Percentiles rank a stretch among this genome's conserved stretches.
These are phyloP conservation scores for Hura crepitans DNA, from an alignment of 441 rosid genomes.

Conservation along the genomic window DNA sequence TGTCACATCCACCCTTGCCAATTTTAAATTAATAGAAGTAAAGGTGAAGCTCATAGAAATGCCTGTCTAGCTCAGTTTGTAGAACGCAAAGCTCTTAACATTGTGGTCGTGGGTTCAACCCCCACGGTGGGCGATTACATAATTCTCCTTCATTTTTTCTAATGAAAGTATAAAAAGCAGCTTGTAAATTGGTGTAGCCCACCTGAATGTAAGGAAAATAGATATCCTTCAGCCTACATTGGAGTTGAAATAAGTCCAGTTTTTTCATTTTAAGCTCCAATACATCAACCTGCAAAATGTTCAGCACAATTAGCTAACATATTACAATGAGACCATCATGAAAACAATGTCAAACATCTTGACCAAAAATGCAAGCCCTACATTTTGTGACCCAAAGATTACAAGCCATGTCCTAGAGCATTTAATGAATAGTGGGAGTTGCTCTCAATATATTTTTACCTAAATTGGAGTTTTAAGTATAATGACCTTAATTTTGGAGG, in stretches of 20 bases:
- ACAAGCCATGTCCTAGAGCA: neutral
- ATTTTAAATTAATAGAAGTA: neutral
- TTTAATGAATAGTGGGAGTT: neutral
- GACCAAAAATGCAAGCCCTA: neutral
- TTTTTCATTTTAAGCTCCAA: slow-evolving; percentile 33
- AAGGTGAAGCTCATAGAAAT: neutral
- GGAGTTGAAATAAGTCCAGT: slow-evolving; percentile 39
- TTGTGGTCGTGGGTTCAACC: neutral
- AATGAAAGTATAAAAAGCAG: neutral
- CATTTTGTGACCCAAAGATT: neutral
- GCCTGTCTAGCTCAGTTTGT: neutral
- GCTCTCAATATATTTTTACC: neutral
- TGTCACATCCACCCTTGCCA: neutral
- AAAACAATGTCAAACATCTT: neutral
- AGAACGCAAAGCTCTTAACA: neutral
- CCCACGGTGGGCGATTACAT: neutral
- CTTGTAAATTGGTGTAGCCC: neutral
- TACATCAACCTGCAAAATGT: slow-evolving; percentile 55
- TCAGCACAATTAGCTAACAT: slow-evolving; percentile 5
- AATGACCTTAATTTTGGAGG: neutral
- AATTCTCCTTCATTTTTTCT: neutral
- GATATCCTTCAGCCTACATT: slow-evolving; percentile 73
- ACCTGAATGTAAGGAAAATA: slow-evolving; percentile 84
- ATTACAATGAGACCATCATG: neutral
- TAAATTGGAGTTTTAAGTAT: neutral